Base-by-base conservation (phyloP, 345 rosid species). In the Eutrema heterophyllum region DNA sequence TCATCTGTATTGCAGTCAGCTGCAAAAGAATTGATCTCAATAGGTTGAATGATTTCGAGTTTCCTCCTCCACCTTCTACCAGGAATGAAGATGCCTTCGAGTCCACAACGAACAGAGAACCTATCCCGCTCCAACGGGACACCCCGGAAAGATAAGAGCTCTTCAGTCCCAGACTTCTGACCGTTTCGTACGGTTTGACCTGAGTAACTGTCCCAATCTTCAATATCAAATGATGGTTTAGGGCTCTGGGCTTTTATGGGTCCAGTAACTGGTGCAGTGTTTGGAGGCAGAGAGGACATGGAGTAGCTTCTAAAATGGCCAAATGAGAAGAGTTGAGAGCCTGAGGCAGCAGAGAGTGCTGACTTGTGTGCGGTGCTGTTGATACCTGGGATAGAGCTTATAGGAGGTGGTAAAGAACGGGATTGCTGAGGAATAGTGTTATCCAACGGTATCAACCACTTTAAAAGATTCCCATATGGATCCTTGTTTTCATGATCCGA, bases 21-120 rank as follows among this genome's bases (percentile, higher is more conserved):
- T 49, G 90, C 83, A 80, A 86, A 89, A 32, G 96, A 92, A 78
- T 82, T 81, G 70, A 96, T 92, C 73, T 89, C 88, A 56, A 90
- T 81, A 59, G 97, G 97, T 83, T 92, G 99, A 86, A 96, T 82
- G 18, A 90, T 86, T 82, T 96, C 87, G 58, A 92, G 83, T 81
- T 88, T 92, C 84, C 92, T 92, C 79, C 88, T 84, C 99, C 99
- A 95, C 81, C 97, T 86, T 81, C 84, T 86, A 75, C 98, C 98
- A 15, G 99, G 96, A 68, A 85, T 83, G 76, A 87, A 86, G 73
- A 95, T 89, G 67, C 99, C 99, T 78, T 89, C 91, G 68, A 92
- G 83, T 65, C 99, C 99, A 84, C 98, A 92, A 68, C 89, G 84
- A 79, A 89, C 95, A 64, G 99, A 90, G 85, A 89, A 92, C 66